phyloP scores from a whole-genome alignment of 805 yeast species.

The Kluyveromyces wickerhamii region DNA sequence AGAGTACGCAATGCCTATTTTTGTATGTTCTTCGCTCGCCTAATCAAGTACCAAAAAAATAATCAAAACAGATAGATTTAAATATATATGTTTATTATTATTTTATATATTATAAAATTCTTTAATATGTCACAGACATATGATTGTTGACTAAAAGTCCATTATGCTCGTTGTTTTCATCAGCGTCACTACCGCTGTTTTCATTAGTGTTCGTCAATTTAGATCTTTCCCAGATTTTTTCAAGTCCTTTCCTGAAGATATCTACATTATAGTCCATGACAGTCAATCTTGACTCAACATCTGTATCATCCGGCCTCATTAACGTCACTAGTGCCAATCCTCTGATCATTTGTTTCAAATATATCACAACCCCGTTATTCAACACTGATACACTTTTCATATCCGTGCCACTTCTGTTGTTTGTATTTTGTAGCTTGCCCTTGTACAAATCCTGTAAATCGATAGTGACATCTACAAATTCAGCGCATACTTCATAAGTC shows the following conservation, averaged over 20 bases:
- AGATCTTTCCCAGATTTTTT: slow-evolving; percentile 46
- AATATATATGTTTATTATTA: no score
- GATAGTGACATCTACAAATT: slow-evolving; percentile 88
- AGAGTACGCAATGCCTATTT: no score
- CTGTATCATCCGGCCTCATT: slow-evolving; percentile 56
- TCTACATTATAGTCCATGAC: slow-evolving; percentile 86
- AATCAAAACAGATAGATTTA: no score
- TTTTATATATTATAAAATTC: no score
- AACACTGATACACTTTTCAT: slow-evolving; percentile 65
- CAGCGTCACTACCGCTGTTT: background rate
- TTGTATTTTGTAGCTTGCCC: slow-evolving; percentile 11
- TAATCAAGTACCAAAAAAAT: no score
- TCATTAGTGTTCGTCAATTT: slow-evolving; percentile 9
- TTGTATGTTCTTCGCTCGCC: no score
- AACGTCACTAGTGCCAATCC: slow-evolving; percentile 88
- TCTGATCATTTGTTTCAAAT: slow-evolving; percentile 84
- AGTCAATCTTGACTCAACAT: slow-evolving; percentile 42
- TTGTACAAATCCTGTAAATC: slow-evolving; percentile 73
- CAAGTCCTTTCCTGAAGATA: slow-evolving; percentile 66
- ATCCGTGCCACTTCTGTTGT: slow-evolving; percentile 8
- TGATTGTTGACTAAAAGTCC: background rate
- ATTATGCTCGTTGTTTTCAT: background rate
- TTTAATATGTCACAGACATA: background rate
- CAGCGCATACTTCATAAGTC: slow-evolving; percentile 94
- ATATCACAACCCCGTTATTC: slow-evolving; percentile 76